Conservation (phyloP, 306 rosid species). For the Fragaria iinumae region DNA sequence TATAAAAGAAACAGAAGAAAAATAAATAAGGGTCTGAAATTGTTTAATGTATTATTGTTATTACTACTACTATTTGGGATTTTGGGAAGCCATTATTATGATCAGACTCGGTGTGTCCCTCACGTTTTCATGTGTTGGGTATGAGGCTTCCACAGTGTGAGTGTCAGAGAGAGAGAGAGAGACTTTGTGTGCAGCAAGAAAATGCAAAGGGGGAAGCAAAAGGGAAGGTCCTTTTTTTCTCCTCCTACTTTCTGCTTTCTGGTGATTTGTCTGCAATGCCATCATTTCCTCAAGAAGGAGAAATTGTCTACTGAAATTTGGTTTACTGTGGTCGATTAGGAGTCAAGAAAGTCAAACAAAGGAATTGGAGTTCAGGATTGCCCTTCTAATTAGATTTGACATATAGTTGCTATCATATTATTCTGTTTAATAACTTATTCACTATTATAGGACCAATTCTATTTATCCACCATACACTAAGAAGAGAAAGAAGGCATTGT, state of each 20-base stretch:
- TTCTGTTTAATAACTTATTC: neutral
- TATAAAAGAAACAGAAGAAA: neutral
- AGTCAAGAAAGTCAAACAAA: conserved; percentile 11
- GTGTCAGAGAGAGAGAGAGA: conserved; percentile 5
- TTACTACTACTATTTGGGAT: neutral
- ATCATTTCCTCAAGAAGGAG: conserved; percentile 25
- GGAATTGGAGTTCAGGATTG: neutral
- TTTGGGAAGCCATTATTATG: conserved; percentile 8
- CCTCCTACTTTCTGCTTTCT: conserved; percentile 28
- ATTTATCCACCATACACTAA: neutral
- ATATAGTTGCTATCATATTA: conserved; percentile 12
- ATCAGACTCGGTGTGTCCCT: conserved; percentile 15
- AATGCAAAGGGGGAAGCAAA: conserved; percentile 1
- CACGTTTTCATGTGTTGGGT: conserved; percentile 25
- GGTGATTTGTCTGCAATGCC: conserved; percentile 32
- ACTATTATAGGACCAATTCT: neutral
- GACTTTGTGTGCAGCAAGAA: neutral
- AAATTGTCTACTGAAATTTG: neutral
- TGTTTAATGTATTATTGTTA: neutral
- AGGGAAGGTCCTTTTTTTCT: conserved; percentile 29
- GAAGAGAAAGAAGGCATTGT: neutral
- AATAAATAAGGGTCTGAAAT: neutral
- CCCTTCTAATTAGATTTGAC: neutral
- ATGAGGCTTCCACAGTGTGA: conserved; percentile 14
- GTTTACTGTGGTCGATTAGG: neutral